These are phyloP conservation scores for Leishmania turanica DNA, from an alignment of 208 protist species.

Conservation along the genomic window DNA sequence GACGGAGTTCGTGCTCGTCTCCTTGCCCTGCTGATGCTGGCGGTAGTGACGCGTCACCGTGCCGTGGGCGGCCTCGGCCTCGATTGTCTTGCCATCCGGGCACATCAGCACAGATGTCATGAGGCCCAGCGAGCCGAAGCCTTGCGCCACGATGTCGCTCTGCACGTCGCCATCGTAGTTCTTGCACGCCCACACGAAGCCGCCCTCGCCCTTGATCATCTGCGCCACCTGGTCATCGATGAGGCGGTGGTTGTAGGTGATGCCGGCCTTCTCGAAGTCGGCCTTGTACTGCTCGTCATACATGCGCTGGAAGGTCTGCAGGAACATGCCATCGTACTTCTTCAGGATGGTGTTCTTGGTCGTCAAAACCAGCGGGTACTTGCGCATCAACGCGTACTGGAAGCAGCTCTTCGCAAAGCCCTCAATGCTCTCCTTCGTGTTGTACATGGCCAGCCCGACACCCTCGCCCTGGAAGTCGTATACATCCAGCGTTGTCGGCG, in stretches of 20 bases:
- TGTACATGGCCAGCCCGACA: constrained; percentile 97
- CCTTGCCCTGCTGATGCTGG: constrained; percentile 95
- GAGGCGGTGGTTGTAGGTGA: constrained; percentile 96
- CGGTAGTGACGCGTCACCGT: constrained; percentile 98
- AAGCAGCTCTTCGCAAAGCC: constrained; percentile 96
- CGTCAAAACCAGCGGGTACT: constrained; percentile 93
- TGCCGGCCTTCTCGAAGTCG: constrained; percentile 83
- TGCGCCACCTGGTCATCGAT: constrained; percentile 99
- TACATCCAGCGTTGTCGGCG: constrained; percentile 70
- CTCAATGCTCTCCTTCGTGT: constrained; percentile 95
- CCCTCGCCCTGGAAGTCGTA: constrained; percentile 88
- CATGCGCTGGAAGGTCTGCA: constrained; percentile 95
- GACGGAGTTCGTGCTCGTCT: constrained; percentile 98
- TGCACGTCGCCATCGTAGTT: constrained; percentile 99
- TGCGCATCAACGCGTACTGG: constrained; percentile 91
- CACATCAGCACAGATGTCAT: constrained; percentile 98
- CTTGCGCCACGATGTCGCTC: constrained; percentile 97
- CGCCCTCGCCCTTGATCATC: constrained; percentile 91
- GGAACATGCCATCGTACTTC: constrained; percentile 97
- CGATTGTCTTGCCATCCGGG: constrained; percentile 97
- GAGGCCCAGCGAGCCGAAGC: constrained; percentile 97
- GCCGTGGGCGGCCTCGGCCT: constrained; percentile 98
- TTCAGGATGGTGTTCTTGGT: constrained; percentile 99
- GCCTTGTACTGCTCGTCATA: constrained; percentile 92
- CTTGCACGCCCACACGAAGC: constrained; percentile 98